Evolutionary conservation across 2,329 filamentous ascomycete genomes (phyloP).

Genomic region (Talaromyces sp.): DNA sequence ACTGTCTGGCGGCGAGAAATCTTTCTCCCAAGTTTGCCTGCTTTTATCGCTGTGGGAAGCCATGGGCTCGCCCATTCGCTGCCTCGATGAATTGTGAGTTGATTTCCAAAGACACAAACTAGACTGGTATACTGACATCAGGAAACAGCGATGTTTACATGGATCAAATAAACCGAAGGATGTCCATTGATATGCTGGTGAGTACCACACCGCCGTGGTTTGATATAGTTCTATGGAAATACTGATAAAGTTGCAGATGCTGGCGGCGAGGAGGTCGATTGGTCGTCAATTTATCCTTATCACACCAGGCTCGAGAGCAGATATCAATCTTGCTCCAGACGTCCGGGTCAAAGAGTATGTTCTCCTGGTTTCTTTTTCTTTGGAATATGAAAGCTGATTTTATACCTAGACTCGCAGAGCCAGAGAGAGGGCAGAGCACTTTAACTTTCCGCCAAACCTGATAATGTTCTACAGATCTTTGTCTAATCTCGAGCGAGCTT

Average conservation of each 20-base stretch:
- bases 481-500: neutral
- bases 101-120: neutral
- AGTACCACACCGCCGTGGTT: slow-evolving; percentile 29
- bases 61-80: slow-evolving; percentile 92
- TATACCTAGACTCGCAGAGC: slow-evolving; percentile 33
- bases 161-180: slow-evolving; percentile 91
- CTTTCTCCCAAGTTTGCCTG: slow-evolving; percentile 93
- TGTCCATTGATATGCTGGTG: slow-evolving; percentile 90
- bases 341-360: slow-evolving; percentile 40
- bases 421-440: slow-evolving; percentile 39
- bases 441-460: slow-evolving; percentile 27
- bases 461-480: neutral
- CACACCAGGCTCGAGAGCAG: slow-evolving; percentile 75
- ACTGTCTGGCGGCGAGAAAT: slow-evolving; percentile 93
- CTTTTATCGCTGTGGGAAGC: slow-evolving; percentile 93
- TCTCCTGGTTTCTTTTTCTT: neutral
- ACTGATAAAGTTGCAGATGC: slow-evolving; percentile 51
- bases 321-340: slow-evolving; percentile 40
- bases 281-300: slow-evolving; percentile 94
- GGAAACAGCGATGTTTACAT: slow-evolving; percentile 78
- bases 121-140: slow-evolving; percentile 13
- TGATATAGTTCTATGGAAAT: slow-evolving; percentile 1
- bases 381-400: neutral
- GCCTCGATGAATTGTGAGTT: slow-evolving; percentile 80
- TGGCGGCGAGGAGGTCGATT: slow-evolving; percentile 76